These are phyloP conservation scores for Chaetoceros muelleri DNA, from an alignment of 108 stramenopile genomes.

Conservation along the genomic window DNA sequence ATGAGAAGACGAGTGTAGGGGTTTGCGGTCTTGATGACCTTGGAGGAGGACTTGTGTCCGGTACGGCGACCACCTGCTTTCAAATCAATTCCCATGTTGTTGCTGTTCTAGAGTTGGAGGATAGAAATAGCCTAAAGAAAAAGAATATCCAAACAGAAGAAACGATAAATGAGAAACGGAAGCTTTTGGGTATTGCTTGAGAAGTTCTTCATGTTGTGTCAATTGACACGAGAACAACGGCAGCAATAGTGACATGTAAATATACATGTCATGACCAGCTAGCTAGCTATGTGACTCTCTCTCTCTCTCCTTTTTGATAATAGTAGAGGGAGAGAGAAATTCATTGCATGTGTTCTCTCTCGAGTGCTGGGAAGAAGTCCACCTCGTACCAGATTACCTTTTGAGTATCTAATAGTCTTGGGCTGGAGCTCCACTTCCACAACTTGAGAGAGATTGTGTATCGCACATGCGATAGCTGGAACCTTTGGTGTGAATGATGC, in stretches of 20 bases:
- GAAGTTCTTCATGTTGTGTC: neutral
- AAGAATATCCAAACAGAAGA: neutral
- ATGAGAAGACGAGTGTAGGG: constrained; percentile 97
- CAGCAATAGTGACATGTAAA: neutral
- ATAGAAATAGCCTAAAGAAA: neutral
- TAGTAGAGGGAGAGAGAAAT: too few relatives aligned
- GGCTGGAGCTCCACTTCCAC: too few relatives aligned
- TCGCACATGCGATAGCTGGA: too few relatives aligned
- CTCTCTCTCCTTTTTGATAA: too few relatives aligned
- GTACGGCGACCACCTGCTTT: constrained; percentile 97
- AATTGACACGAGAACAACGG: neutral
- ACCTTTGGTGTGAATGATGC: too few relatives aligned
- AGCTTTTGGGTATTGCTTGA: neutral
- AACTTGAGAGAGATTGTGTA: too few relatives aligned
- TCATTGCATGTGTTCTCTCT: too few relatives aligned
- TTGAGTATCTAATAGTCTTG: too few relatives aligned
- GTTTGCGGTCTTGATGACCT: constrained; percentile 94
- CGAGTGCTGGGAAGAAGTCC: too few relatives aligned
- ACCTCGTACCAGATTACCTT: too few relatives aligned
- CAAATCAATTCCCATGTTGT: constrained; percentile 97
- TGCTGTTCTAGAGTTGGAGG: constrained; percentile 5
- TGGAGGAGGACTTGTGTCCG: constrained; percentile 95
- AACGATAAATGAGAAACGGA: neutral
- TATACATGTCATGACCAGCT: too few relatives aligned
- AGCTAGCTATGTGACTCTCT: too few relatives aligned